A percentile compares a stretch with the other conserved stretches of the same genome.
These are phyloP conservation scores for Chlamydomonas asymmetrica DNA, from an alignment of 139 green algal genomes.

Conservation along the genomic window DNA sequence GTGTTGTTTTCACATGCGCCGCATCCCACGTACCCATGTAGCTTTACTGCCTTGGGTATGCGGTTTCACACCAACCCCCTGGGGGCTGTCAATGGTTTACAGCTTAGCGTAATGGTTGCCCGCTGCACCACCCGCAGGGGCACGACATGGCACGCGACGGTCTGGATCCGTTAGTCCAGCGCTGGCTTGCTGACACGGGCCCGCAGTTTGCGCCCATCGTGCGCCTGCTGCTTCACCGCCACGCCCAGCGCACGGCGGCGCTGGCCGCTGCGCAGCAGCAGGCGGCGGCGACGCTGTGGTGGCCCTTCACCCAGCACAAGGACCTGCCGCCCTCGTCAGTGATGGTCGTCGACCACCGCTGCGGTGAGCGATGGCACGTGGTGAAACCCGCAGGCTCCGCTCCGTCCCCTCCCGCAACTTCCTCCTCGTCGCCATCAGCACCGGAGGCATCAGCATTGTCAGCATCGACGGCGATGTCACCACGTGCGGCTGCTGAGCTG, in stretches of 20 bases:
- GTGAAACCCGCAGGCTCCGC: conserved; percentile 24
- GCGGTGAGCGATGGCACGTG: conserved; percentile 77
- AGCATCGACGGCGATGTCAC: background rate
- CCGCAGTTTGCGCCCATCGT: conserved; percentile 60
- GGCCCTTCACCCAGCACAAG: conserved; percentile 96
- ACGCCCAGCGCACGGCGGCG: conserved; percentile 47
- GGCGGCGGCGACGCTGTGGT: conserved; percentile 79
- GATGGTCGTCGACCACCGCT: conserved; percentile 82
- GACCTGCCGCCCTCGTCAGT: conserved; percentile 29
- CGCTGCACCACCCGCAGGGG: background rate
- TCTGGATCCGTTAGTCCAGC: conserved; percentile 53
- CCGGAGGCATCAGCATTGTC: conserved; percentile 21
- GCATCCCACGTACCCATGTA: too few species aligned
- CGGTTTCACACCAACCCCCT: too few species aligned
- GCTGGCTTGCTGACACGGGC: conserved; percentile 62
- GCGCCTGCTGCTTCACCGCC: conserved; percentile 31
- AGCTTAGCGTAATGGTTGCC: too few species aligned
- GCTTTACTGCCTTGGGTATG: too few species aligned
- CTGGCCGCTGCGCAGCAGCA: conserved; percentile 32
- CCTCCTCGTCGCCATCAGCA: background rate
- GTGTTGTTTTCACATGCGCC: too few species aligned
- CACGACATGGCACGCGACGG: background rate
- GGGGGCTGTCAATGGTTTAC: too few species aligned
- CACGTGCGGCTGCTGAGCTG: conserved; percentile 21
- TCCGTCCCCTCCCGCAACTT: background rate